Base-by-base conservation (phyloP, 139 green algal genomes). In the Parachlorella kessleri region DNA sequence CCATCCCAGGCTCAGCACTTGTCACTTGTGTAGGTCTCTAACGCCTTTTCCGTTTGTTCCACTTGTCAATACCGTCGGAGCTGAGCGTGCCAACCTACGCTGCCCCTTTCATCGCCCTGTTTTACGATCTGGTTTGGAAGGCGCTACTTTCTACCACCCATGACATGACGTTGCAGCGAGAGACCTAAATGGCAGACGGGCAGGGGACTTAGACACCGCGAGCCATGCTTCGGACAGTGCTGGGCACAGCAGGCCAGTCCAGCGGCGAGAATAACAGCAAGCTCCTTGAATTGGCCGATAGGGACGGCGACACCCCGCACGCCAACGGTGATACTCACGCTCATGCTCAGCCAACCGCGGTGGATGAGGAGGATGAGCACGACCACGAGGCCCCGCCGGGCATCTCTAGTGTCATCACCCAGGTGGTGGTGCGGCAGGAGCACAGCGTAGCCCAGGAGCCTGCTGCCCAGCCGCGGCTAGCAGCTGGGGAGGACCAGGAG, bases 351-450 rank as follows among this genome's bases (percentile, higher is more conserved):
- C n/a, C n/a, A n/a, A n/a, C 9, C 23, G 30, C n/a, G 21, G 32
- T 48, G 66, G 74, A 65, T 26, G 54, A 40, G 6, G 75, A 80
- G 4, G 65, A 64, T 1, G 33, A 48, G 64, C 55, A 72, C 3
- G 33, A n/a, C 4, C 59, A n/a, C 18, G 8, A 10, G 59, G 18
- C 59, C 59, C 24, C 26, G 59, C 59, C 59, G 8, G 59, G n/a
- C 28, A 40, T 74, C 38, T 65, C 42, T 18, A 69, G 66, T 38
- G 68, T 81, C 5, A 81, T 81, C n/a, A 81, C 76, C 10, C 76
- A 81, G 55, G 76, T 81, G 68, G n/a, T 33, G 24, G 10, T 42
- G 24, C 7, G 38, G 8, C 53, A 66, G 2, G 76, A 59, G 14
- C 21, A 14, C 14, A 59, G 14, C 48, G 14, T 18, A 14, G 21